phyloP scores from a whole-genome alignment of 805 yeast genomes.

The Zygoascus biomembranicola region DNA sequence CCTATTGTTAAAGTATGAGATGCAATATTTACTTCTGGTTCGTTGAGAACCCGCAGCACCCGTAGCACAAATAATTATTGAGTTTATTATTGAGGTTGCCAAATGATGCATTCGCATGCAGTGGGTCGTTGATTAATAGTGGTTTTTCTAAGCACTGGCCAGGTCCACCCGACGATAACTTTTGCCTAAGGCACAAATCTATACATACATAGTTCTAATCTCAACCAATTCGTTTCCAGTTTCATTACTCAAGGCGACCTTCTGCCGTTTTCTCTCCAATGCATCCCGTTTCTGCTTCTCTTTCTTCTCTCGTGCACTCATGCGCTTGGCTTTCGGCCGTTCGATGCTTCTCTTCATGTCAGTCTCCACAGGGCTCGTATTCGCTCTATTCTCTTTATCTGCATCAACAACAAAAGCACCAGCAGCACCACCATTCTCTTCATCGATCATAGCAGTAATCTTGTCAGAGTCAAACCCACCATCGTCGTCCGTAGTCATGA shows the following conservation, averaged over 20 bases:
- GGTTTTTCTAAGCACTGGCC: no score
- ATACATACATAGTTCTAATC: constrained; percentile 11
- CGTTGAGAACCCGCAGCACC: no score
- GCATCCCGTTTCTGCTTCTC: constrained; percentile 19
- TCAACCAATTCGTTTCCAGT: not conserved
- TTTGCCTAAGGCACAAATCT: not conserved
- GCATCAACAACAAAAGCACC: no score
- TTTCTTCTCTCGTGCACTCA: constrained; percentile 18
- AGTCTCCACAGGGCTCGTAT: not conserved
- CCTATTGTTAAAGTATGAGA: no score
- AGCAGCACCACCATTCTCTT: not conserved
- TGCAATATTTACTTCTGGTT: no score
- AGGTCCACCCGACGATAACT: no score
- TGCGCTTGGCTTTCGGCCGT: constrained; percentile 2
- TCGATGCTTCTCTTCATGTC: constrained; percentile 1
- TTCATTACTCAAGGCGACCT: not conserved
- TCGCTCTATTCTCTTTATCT: not conserved
- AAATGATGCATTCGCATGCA: not conserved
- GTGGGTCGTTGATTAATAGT: not conserved
- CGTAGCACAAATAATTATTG: no score
- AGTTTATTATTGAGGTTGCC: no score
- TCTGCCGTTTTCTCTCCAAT: constrained; percentile 14
- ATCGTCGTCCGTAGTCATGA: constrained; percentile 12
- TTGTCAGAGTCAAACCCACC: not conserved
- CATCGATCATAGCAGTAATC: not conserved